Conservation (phyloP, 192 early-diverging fungal species). For the Backusella morwellensis region DNA sequence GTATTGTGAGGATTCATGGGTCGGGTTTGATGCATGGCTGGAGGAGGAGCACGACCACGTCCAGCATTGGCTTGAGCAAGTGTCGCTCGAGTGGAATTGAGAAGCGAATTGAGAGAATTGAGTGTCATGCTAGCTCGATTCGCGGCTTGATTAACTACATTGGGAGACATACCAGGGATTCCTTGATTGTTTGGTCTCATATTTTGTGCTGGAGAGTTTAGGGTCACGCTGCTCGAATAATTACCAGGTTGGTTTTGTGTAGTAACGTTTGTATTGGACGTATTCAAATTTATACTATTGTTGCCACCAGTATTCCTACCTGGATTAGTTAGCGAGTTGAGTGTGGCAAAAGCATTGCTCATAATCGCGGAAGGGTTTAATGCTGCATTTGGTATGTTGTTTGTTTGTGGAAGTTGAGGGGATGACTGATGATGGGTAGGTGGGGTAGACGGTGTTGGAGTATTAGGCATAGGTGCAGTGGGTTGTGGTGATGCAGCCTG, state of each 20-base stretch:
- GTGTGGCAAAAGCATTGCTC: not conserved
- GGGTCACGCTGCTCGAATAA: not conserved
- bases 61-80: not conserved
- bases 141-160: not conserved
- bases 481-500: not conserved
- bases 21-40: not conserved
- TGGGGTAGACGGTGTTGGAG: not conserved
- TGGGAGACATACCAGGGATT: not conserved
- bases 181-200: not conserved
- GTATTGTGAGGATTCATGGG: not conserved
- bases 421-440: not conserved
- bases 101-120: not conserved
- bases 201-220: not conserved
- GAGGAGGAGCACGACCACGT: not conserved
- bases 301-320: slow-evolving; percentile 2
- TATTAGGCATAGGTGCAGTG: not conserved
- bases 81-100: not conserved
- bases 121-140: not conserved
- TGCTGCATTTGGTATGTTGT: not conserved
- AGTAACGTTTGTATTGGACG: not conserved
- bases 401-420: not conserved
- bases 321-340: not conserved
- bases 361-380: not conserved
- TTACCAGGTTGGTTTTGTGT: not conserved
- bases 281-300: not conserved